Conservation (phyloP, 2,329 filamentous ascomycete species). For the Aureobasidium sp. region DNA sequence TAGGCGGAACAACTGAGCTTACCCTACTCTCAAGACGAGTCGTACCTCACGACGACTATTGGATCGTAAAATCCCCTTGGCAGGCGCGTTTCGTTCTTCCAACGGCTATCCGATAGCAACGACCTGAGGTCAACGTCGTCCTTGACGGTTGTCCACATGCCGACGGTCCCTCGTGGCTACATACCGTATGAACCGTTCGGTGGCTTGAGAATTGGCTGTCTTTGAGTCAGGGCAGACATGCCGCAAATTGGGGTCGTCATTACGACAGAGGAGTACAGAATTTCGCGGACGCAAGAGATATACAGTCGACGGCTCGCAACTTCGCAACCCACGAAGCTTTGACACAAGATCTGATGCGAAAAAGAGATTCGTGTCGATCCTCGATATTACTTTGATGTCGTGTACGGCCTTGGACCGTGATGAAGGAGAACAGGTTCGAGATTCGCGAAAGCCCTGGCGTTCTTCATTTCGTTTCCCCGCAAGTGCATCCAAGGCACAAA, state of each 20-base stretch:
- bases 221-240: not conserved
- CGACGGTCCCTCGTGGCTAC: not conserved
- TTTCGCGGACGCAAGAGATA: not conserved
- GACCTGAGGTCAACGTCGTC: not conserved
- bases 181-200: not conserved
- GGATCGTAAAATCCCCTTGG: not conserved
- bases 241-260: not conserved
- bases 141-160: not conserved
- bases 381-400: not conserved
- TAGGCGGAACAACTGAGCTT: not conserved
- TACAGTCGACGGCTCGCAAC: not conserved
- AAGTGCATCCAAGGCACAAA: not conserved
- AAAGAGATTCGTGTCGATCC: constrained; percentile 3
- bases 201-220: not conserved
- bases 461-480: not conserved
- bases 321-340: not conserved
- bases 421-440: not conserved
- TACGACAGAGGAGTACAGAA: not conserved
- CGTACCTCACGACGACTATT: not conserved
- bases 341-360: not conserved
- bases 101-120: not conserved
- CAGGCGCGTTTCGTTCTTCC: not conserved
- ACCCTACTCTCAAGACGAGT: not conserved
- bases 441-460: not conserved
- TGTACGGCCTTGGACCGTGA: not conserved